Evolutionary conservation across 2,329 filamentous ascomycete genomes (phyloP), one percentile per base, ranked within the genome.

Genomic region (Mycosphaerella arachidis): DNA sequence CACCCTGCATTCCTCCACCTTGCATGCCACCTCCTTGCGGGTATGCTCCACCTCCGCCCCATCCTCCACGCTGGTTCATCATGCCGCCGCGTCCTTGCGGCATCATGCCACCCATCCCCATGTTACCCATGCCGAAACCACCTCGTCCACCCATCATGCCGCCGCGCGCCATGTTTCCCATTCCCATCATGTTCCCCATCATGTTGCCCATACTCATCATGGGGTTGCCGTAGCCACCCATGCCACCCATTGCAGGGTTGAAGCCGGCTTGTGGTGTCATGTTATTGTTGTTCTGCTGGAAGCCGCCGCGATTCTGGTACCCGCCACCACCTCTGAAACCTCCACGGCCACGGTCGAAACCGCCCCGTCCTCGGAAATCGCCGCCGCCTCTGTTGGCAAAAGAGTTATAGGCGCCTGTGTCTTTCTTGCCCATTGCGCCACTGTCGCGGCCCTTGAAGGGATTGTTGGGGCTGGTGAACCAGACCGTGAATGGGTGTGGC

Each of bases 401-500:
- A 37, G 68, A 67, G 46, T 73, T 74, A 50, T 76, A 68, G 16
- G 61, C 64, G 20, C 65, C 64, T 71, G 71, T 70, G 57, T 74
- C 75, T 55, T 75, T 76, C 60, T 73, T 73, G 64, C 71, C 76
- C 37, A 68, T 66, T 16, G 62, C 63, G 6, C 64, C 67, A 13
- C 57, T 62, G 48, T 68, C 67, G 84, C 82, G 0, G 90, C 91
- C 62, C 48, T 63, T 66, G 59, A 66, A 67, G 6, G 63, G 63
- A 40, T 67, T 67, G 27, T 61, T 61, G 3, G 59, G 50, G 7
- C 57, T 48, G 1, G 55, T 53, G 45, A 64, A 67, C 53, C 53
- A 62, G 37, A 63, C 0, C 89, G 89, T 88, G 83, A 96, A 97
- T 0, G 92, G 92, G 73, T 97, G 97, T 61, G 64, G 33, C 24